Conservation (phyloP, 148 eudicot genomes). For the Fagopyrum homotropicum region DNA sequence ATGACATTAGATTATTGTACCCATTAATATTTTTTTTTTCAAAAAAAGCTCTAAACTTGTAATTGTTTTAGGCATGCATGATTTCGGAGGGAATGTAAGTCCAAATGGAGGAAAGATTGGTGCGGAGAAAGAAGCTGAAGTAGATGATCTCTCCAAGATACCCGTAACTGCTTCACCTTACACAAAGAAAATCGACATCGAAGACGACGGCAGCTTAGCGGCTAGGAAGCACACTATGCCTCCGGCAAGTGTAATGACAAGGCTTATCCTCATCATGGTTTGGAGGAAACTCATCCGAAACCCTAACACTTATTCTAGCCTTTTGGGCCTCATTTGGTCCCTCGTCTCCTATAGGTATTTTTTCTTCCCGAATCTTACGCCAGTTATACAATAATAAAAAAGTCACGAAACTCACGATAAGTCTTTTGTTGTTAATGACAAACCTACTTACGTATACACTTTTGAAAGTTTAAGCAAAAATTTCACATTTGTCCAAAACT, state of each 20-base stretch:
- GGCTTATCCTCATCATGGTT: constrained; percentile 93
- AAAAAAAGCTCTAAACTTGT: neutral
- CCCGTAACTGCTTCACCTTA: constrained; percentile 47
- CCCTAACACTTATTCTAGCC: constrained; percentile 90
- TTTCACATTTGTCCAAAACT: too few relatives aligned
- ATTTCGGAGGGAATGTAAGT: constrained; percentile 36
- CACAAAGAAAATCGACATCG: constrained; percentile 42
- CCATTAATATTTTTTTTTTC: too few relatives aligned
- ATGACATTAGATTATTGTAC: neutral
- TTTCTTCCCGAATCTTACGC: too few relatives aligned
- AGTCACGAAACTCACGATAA: too few relatives aligned
- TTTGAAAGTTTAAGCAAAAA: too few relatives aligned
- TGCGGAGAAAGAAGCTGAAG: constrained; percentile 9
- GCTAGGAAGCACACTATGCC: constrained; percentile 73
- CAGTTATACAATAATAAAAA: too few relatives aligned
- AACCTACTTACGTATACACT: too few relatives aligned
- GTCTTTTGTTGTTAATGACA: too few relatives aligned
- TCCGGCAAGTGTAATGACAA: constrained; percentile 91
- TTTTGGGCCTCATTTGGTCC: constrained; percentile 85
- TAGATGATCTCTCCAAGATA: constrained; percentile 20
- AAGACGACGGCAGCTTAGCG: constrained; percentile 33
- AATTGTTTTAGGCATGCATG: constrained; percentile 22
- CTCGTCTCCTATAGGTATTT: constrained; percentile 85
- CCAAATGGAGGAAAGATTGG: constrained; percentile 16
- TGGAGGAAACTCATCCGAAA: constrained; percentile 97